These are phyloP conservation scores for Anisodus tanguticus DNA, from an alignment of 257 asterid species.

Conservation along the genomic window DNA sequence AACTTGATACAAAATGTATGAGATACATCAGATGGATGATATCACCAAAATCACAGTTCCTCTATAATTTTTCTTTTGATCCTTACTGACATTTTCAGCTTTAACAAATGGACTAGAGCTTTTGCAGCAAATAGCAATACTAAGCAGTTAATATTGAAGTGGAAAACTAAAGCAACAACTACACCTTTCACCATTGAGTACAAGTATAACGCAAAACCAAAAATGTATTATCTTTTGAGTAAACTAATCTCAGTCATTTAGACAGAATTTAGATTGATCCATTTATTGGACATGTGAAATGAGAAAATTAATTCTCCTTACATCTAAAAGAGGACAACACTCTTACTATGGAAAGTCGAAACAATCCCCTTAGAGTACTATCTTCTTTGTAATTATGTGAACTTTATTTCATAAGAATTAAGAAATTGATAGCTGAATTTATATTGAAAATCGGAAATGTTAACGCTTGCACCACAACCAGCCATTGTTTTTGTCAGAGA, in stretches of 20 bases:
- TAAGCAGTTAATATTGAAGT: too few relatives aligned
- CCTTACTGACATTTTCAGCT: too few relatives aligned
- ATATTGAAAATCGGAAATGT: neutral
- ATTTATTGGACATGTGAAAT: neutral
- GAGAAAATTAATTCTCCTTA: neutral
- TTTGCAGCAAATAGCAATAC: too few relatives aligned
- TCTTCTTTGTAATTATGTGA: neutral
- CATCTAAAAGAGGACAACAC: neutral
- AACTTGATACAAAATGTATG: neutral
- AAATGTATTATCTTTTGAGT: too few relatives aligned
- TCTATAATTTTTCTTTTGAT: too few relatives aligned
- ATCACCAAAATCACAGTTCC: too few relatives aligned
- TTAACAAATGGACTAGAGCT: too few relatives aligned
- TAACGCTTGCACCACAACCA: neutral
- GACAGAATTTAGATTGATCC: neutral
- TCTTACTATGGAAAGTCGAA: neutral
- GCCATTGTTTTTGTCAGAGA: neutral
- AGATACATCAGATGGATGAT: neutral
- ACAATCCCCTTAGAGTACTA: neutral
- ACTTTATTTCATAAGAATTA: neutral
- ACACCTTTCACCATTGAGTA: too few relatives aligned
- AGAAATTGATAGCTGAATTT: neutral
- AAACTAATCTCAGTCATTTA: neutral
- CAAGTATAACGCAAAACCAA: too few relatives aligned
- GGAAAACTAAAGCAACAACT: too few relatives aligned